phyloP scores from a whole-genome alignment of 352 stramenopile genomes.

The Phytopythium ostracodes region DNA sequence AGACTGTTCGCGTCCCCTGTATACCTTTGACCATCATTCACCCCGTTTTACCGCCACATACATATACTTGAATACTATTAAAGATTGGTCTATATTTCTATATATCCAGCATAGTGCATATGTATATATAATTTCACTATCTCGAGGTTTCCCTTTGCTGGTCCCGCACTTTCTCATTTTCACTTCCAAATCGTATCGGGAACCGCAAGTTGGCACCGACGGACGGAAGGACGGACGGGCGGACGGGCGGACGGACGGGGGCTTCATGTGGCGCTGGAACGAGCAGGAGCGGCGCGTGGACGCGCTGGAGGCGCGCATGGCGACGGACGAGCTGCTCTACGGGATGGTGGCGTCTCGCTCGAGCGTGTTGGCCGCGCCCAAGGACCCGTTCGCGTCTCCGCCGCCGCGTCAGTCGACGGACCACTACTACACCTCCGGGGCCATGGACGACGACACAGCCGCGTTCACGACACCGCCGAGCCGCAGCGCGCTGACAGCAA shows the following conservation, averaged over 20 bases:
- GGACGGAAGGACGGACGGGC: not conserved
- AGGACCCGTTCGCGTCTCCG: slow-evolving; percentile 3
- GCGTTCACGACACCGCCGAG: not conserved
- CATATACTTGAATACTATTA: not conserved
- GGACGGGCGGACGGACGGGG: not conserved
- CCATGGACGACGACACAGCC: not conserved
- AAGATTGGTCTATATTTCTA: not conserved
- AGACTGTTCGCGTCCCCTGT: too few relatives aligned
- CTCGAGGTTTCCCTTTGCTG: not conserved
- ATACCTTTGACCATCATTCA: not conserved
- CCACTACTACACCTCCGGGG: not conserved
- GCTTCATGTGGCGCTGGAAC: slow-evolving; percentile 5
- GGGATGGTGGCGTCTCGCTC: not conserved
- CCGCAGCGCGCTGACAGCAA: not conserved
- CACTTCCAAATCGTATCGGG: not conserved
- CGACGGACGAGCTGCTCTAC: slow-evolving; percentile 13
- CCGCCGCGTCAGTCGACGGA: not conserved
- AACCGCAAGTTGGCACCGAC: not conserved
- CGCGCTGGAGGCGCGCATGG: slow-evolving; percentile 18
- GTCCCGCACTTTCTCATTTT: not conserved
- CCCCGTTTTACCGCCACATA: not conserved
- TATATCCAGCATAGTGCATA: too few relatives aligned
- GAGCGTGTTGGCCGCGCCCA: not conserved
- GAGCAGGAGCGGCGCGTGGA: slow-evolving; percentile 1
- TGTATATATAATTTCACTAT: too few relatives aligned